Conservation (phyloP, 805 yeast species). For the Hanseniaspora lindneri region DNA sequence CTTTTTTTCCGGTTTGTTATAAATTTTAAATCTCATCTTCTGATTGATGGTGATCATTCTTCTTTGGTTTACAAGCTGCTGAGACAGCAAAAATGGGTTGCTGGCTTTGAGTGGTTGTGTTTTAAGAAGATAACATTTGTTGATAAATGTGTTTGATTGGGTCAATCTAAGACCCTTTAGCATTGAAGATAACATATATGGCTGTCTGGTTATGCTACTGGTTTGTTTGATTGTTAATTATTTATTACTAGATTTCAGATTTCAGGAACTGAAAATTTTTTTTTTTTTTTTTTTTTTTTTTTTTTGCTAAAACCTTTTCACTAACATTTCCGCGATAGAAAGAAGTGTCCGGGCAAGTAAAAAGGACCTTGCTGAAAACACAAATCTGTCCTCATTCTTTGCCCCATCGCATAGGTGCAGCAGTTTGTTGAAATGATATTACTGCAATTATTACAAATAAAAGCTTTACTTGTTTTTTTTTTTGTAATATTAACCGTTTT, state of each 20-base stretch:
- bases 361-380: too few species aligned
- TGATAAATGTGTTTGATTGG: neutral
- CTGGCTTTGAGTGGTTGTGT: neutral
- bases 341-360: too few species aligned
- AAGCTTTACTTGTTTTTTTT: too few species aligned
- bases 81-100: neutral
- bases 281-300: too few species aligned
- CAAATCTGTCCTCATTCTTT: too few species aligned
- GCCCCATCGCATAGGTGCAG: too few species aligned
- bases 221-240: neutral
- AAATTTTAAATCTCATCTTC: constrained; percentile 6
- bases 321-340: too few species aligned
- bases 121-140: neutral
- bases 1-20: constrained; percentile 32
- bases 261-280: neutral
- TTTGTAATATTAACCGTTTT: too few species aligned
- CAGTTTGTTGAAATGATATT: too few species aligned
- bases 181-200: neutral
- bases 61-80: neutral
- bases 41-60: constrained; percentile 10
- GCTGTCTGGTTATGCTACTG: too few species aligned
- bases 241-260: neutral
- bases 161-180: neutral
- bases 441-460: too few species aligned
- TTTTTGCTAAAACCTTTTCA: too few species aligned